Base-by-base conservation (phyloP, 805 yeast species). In the Tetrapisispora nanseiensis region DNA sequence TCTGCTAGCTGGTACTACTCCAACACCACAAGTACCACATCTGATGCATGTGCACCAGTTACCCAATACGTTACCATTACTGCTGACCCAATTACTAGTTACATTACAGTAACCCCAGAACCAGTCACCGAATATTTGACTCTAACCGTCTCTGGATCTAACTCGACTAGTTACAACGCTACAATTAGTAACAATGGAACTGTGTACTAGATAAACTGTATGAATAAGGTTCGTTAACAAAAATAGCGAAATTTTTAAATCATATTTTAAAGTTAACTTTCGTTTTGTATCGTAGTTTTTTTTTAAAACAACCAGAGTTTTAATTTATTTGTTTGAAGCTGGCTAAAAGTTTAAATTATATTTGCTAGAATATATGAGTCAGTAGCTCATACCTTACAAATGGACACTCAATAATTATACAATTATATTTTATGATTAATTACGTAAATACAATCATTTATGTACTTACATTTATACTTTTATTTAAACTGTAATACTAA, bases 61-160 rank as follows among this genome's bases (percentile, higher is more conserved):
- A 37, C 47, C 3, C 40, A 45, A 37, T 43, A 37, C 16, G 51
- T 51, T 10, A 52, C 57, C 19, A 50, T 51, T 19, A 48, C 58
- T 11, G 39, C 46, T 20, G 47, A 41, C 6, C 48, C 50, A 33
- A 40, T 42, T 3, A 51, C 55, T 15, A 34, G 42, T 33, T 46
- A 46, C 15, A 42, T 51, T 16, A 51, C 57, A 12, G 49, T 46
- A 11, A 47, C 49, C 11, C 33, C 43, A 15, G 38, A 19, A 10
- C 41, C 44, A 40, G 37, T 34, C 16, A 40, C 40, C 33, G n/a
- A 30, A 26, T 39, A 35, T 12, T 23, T 40, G 23, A 45, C 41
- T 28, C 36, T 47, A 23, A 43, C 37, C 22, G 32, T 27, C 9
- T 35, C 21, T 26, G 38, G 22, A 9, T 35, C 30, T 16, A 31